Evolutionary conservation across 1,284 basidiomycete species (phyloP), one percentile per base, ranked within the genome.

Genomic region (Butyriboletus regius): DNA sequence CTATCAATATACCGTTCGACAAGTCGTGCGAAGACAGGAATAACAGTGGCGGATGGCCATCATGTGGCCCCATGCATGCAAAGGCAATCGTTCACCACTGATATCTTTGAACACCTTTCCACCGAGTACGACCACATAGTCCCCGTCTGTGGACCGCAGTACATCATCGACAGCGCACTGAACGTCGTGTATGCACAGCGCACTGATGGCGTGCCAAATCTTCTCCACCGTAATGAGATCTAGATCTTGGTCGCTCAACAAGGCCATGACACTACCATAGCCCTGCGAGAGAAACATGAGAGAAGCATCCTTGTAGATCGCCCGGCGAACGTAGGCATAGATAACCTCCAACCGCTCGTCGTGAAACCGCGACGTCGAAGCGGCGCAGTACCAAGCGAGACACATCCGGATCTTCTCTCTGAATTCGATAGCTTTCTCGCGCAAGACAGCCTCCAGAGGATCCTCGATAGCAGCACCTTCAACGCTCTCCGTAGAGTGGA

Each of bases 11-110:
- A 68, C 67, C 52, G 65, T 66, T 49, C 55, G 56, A 47, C 67
- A 67, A 24, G 56, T 56, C 12, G 39, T 48, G 26, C 65, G 67
- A 50, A 69, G 63, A 41, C 67, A 69, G 5, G 61, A 59, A 45
- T 67, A 69, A 39, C 67, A 67, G 17, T 40, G 44, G 32, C 57
- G 57, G 33, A 68, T 46, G 26, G 58, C 59, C 43, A 57, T 60
- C 57, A 69, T 58, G 39, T 69, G 67, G 7, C 65, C 64, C 68
- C 68, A 68, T 9, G 62, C 67, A 31, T 63, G 66, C 44, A 69
- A 57, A 20, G 68, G 64, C 59, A 63, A 67, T 20, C 51, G 43
- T 47, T 55, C 53, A n/a, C 53, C 54, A 18, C 67, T 64, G 29
- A 49, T n/a, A 32, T 60, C 39, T 36, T 67, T 67, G 48, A 69